Conservation (phyloP, 2,329 filamentous ascomycete genomes). For the Microascus cirrosus region DNA sequence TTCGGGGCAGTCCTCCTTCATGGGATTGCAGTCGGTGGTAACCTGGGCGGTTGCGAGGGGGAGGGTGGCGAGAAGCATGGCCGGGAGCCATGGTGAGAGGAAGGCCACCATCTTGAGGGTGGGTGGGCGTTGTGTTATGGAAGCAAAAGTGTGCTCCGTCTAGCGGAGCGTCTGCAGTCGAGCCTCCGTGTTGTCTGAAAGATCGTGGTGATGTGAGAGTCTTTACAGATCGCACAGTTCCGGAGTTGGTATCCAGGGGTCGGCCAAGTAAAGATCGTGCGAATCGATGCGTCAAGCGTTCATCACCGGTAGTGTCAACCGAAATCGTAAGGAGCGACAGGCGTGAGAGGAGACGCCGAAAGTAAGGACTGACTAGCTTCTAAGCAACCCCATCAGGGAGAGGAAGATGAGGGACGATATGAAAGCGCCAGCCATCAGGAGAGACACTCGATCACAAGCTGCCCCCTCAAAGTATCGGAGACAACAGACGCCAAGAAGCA, state of each 20-base stretch:
- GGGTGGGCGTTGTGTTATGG: neutral
- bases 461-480: too few relatives aligned
- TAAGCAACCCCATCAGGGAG: too few relatives aligned
- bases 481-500: too few relatives aligned
- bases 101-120: neutral
- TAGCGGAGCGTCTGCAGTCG: neutral
- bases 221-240: neutral
- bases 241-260: neutral
- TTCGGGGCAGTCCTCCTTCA: slow-evolving; percentile 56
- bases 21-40: slow-evolving; percentile 65
- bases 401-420: too few relatives aligned
- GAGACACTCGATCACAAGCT: too few relatives aligned
- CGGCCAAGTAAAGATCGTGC: neutral
- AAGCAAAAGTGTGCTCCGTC: neutral
- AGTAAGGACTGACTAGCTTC: neutral
- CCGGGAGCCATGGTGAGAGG: neutral
- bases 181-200: neutral
- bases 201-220: neutral
- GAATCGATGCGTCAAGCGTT: neutral
- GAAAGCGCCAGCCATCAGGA: too few relatives aligned
- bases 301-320: neutral
- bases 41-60: slow-evolving; percentile 57
- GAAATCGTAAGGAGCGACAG: neutral
- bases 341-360: neutral
- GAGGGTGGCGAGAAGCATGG: slow-evolving; percentile 23